Percentiles rank a stretch among this genome's conserved stretches.
These are phyloP conservation scores for Mycosarcoma maydis DNA, from an alignment of 1,284 basidiomycete species.

Conservation along the genomic window DNA sequence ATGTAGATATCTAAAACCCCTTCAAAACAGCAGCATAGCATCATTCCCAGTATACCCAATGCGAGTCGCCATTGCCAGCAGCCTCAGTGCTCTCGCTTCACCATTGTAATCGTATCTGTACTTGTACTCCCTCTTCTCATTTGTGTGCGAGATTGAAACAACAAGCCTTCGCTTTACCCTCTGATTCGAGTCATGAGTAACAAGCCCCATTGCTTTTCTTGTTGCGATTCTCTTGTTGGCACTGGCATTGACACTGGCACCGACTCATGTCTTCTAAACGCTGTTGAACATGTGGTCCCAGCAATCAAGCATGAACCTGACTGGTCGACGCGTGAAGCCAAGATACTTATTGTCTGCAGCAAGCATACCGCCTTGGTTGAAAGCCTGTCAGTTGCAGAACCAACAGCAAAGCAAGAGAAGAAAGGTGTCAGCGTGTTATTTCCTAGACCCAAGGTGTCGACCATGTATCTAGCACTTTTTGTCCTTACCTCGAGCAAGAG, in stretches of 20 bases:
- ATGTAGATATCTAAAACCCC: conserved; percentile 47
- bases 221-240: too few species aligned
- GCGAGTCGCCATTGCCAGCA: too few species aligned
- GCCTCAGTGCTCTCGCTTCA: neutral
- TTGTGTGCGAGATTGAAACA: too few species aligned
- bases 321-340: conserved; percentile 6
- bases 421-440: too few species aligned
- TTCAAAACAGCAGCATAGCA: neutral
- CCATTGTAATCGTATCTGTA: conserved; percentile 34
- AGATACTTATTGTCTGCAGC: conserved; percentile 6
- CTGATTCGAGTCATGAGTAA: too few species aligned
- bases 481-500: conserved; percentile 17
- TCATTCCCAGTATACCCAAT: conserved; percentile 26
- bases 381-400: neutral
- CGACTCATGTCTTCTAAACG: neutral
- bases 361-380: conserved; percentile 11
- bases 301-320: conserved; percentile 15
- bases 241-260: too few species aligned
- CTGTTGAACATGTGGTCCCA: conserved; percentile 12
- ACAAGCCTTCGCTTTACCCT: too few species aligned
- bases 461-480: too few species aligned
- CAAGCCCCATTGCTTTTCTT: too few species aligned
- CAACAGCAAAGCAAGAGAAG: neutral
- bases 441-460: too few species aligned
- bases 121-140: conserved; percentile 10